These are phyloP conservation scores for Asterochloris erici DNA, from an alignment of 139 green algal species.

Conservation along the genomic window DNA sequence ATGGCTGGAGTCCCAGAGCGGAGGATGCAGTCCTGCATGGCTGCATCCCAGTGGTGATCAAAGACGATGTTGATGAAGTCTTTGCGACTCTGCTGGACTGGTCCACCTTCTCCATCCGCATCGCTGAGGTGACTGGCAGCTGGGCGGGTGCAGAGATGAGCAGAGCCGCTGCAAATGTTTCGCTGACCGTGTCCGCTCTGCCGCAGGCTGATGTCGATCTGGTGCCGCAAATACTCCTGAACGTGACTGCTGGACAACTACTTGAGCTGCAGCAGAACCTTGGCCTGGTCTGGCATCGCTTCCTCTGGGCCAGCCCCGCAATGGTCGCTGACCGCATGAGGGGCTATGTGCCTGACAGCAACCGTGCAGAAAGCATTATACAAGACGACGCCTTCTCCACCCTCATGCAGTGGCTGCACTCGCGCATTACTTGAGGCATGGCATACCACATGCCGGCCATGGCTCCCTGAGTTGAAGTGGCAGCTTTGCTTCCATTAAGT, in stretches of 20 bases:
- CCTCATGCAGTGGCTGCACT: too few relatives aligned
- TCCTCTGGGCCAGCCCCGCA: constrained; percentile 28
- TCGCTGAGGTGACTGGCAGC: neutral
- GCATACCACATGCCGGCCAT: too few relatives aligned
- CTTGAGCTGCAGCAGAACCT: constrained; percentile 36
- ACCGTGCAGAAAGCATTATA: too few relatives aligned
- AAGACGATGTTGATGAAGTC: constrained; percentile 32
- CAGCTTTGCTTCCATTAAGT: too few relatives aligned
- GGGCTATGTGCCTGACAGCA: too few relatives aligned
- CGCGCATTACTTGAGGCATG: too few relatives aligned
- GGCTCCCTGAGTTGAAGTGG: too few relatives aligned
- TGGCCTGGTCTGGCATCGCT: constrained; percentile 43
- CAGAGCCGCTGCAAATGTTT: neutral
- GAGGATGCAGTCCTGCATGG: constrained; percentile 68
- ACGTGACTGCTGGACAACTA: constrained; percentile 20
- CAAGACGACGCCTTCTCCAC: too few relatives aligned
- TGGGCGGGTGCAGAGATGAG: neutral
- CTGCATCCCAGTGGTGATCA: constrained; percentile 68
- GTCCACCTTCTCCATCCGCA: constrained; percentile 20
- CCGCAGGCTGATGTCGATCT: constrained; percentile 24
- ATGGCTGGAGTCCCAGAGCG: constrained; percentile 55
- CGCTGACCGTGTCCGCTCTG: neutral
- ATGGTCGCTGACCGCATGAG: too few relatives aligned
- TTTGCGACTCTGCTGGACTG: constrained; percentile 29
- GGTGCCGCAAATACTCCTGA: constrained; percentile 45